Conservation (phyloP, 1,284 basidiomycete species). For the Microbotryum silenes-acaulis region DNA sequence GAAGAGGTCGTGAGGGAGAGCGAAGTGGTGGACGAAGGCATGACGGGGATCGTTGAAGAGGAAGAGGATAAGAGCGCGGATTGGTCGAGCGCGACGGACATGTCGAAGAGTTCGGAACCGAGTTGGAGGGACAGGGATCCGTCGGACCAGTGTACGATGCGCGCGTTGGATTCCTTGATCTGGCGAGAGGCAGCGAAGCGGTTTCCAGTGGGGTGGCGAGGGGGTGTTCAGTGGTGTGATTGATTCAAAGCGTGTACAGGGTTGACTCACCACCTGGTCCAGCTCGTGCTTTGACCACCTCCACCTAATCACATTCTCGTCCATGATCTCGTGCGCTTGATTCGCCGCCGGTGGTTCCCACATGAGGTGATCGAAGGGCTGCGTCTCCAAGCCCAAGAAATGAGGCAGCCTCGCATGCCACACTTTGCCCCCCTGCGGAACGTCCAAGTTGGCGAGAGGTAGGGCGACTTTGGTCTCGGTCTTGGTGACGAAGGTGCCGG, state of each 20-base stretch:
- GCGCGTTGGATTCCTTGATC: constrained; percentile 74
- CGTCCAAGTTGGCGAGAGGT: constrained; percentile 65
- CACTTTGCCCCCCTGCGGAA: constrained; percentile 64
- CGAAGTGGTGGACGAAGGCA: constrained; percentile 44
- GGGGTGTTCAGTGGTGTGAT: constrained; percentile 4
- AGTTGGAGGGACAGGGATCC: constrained; percentile 75
- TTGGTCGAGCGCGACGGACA: constrained; percentile 64
- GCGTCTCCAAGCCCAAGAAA: constrained; percentile 70
- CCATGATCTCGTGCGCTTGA: constrained; percentile 48
- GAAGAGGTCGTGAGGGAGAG: constrained; percentile 20
- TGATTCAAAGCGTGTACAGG: background rate
- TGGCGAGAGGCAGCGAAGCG: constrained; percentile 36
- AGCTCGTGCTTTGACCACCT: constrained; percentile 67
- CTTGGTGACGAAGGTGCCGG: constrained; percentile 4
- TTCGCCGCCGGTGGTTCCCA: constrained; percentile 51
- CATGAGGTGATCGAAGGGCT: constrained; percentile 69
- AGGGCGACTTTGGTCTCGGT: constrained; percentile 56
- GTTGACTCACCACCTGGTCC: constrained; percentile 57
- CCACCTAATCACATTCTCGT: constrained; percentile 86
- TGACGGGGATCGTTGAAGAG: constrained; percentile 1
- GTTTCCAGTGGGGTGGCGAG: constrained; percentile 1
- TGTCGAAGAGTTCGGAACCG: constrained; percentile 81
- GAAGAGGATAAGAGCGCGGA: constrained; percentile 47
- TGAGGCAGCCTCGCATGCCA: constrained; percentile 59
- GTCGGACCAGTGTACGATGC: constrained; percentile 85